Evolutionary conservation across 2,329 filamentous ascomycete species (phyloP), one percentile per base, ranked within the genome.

Genomic region (Diplodia seriata): DNA sequence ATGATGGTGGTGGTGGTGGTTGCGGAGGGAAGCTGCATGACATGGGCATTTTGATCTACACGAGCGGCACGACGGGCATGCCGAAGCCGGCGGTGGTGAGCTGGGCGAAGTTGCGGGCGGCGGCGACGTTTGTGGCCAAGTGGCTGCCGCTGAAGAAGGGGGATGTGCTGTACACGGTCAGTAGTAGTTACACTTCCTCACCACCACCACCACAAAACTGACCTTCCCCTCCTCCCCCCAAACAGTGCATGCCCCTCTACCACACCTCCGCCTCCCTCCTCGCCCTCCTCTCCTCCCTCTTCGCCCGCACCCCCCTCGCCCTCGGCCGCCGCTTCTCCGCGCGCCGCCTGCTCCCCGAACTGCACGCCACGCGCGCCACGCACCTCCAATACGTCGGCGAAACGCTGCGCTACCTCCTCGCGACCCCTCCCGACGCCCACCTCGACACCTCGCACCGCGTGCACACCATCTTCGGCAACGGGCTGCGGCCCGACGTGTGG

Each of bases 301-400:
- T 29, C 50, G n/a, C 66, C 15, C 23, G 18, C 33, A 62, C 55
- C n/a, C 88, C 88, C 0, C 78, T 90, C 40, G 90, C 87, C 73
- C 84, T 91, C 47, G 88, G 86, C 23, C 85, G 85, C 66, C 87
- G 85, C 75, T 94, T 94, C 81, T 90, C 87, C 69, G 88, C 86
- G 1, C 85, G 86, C 0, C 83, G 83, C 20, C 93, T 94, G 81
- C 93, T 91, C 91, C 78, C 80, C 38, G 91, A 94, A 70, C 82
- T 93, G 23, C 85, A 88, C 55, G 89, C 89, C 68, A 89, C 87
- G 0, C 79, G 85, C 15, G 87, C 91, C 0, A 93, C 90, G 0
- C 86, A 87, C 73, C 91, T 93, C 71, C 87, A 91, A 20, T 94
- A 94, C 74, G 91, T 94, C 2, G 91, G 91, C 72, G 91, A 94